Percentiles rank a stretch among this genome's conserved stretches.
These are phyloP conservation scores for Fusarium guadeloupense DNA, from an alignment of 2,329 filamentous ascomycete species.

Conservation along the genomic window DNA sequence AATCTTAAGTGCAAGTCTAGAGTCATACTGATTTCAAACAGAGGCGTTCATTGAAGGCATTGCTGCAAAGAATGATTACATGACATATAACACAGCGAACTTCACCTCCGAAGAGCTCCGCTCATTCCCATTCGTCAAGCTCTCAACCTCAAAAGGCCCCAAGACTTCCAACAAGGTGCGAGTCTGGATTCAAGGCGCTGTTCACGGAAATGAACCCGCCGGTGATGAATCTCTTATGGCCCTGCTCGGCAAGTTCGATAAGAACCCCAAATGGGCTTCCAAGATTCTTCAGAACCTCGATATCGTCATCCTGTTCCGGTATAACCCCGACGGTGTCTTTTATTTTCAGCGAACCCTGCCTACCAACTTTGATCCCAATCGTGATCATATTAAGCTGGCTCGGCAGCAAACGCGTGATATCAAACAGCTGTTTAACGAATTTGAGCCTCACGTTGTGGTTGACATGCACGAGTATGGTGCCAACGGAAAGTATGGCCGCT, in stretches of 20 bases:
- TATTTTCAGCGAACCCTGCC: conserved; percentile 47
- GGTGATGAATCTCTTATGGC: conserved; percentile 46
- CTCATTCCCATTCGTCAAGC: conserved; percentile 30
- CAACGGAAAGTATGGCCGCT: conserved; percentile 26
- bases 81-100: conserved; percentile 25
- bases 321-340: conserved; percentile 48
- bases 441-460: conserved; percentile 44
- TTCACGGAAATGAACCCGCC: conserved; percentile 47
- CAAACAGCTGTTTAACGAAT: conserved; percentile 43
- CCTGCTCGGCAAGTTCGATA: conserved; percentile 45
- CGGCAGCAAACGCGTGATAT: conserved; percentile 46
- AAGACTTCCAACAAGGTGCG: conserved; percentile 39
- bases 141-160: conserved; percentile 3
- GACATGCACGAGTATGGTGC: conserved; percentile 49
- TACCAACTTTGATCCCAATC: conserved; percentile 46
- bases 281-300: conserved; percentile 43
- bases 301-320: conserved; percentile 45
- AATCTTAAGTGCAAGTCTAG: rapidly evolving
- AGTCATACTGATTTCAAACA: neutral
- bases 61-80: conserved; percentile 20
- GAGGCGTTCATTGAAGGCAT: conserved; percentile 19
- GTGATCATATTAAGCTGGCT: conserved; percentile 47
- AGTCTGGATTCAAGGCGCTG: conserved; percentile 46
- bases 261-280: conserved; percentile 42
- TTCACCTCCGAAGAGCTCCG: conserved; percentile 32